Evolutionary conservation across 108 stramenopile species (phyloP), one percentile per base, ranked within the genome.

Genomic region (Pelagomonas calceolata): DNA sequence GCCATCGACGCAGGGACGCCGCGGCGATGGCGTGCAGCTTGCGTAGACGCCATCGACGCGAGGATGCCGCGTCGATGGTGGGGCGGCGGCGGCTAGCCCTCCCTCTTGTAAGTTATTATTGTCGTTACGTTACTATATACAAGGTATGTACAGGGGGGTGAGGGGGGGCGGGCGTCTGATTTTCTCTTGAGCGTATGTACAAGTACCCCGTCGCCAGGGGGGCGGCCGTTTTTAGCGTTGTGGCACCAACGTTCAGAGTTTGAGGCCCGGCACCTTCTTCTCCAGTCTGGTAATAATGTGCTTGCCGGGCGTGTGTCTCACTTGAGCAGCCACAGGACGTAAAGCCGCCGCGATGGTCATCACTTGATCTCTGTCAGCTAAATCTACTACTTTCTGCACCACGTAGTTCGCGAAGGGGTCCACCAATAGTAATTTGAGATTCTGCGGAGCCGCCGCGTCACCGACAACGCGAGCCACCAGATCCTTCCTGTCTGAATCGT

Each of bases 391-490:
- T 45, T 76, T 92, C 76, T 92, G 91, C 30, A 92, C 91, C 30
- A 92, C 91, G 66, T 92, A 98, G 80, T 98, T 98, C 31, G 94
- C 97, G 68, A 94, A 98, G 3, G 95, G 93, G 79, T 98, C 97
- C 31, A 91, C 90, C 87, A 98, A 95, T 66, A 98, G 86, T 14
- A 95, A 79, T 70, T 92, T 84, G 64, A 94, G 86, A 0, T 30
- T 21, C 32, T 26, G 67, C 30, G 1, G 16, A 30, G 65, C 60
- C 34, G 67, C 74, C 16, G 66, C 76, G 32, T 86, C 86, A 33
- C 80, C 70, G 36, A 89, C 86, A n/a, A 85, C 76, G 80, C 84
- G 72, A 34, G 60, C 73, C 30, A 85, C 76, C 32, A 87, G 73
- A 30, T 67, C 74, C 45, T 68, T 63, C 64, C 96, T 80, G 66